phyloP scores from a whole-genome alignment of 306 rosid genomes.

The Cajanus cajan region DNA sequence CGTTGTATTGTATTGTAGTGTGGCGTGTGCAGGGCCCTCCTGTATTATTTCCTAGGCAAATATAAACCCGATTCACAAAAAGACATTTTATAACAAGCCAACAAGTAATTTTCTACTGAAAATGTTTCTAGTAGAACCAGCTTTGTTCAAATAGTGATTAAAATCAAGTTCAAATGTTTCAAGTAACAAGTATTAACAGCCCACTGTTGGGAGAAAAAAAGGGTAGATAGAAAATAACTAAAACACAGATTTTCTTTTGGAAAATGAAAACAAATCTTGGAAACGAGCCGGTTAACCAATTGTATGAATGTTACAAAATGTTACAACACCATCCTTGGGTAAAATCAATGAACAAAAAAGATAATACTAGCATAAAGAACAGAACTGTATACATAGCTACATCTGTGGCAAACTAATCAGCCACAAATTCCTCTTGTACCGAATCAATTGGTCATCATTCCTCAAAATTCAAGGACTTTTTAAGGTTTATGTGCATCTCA shows the following conservation, averaged over 20 bases:
- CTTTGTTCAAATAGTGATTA: neutral
- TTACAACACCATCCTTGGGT: conserved; percentile 30
- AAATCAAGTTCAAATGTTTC: conserved; percentile 7
- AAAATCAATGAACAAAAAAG: conserved; percentile 6
- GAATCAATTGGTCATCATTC: conserved; percentile 20
- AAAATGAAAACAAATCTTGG: neutral
- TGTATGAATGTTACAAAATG: conserved; percentile 17
- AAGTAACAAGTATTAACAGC: neutral
- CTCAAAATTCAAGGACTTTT: conserved; percentile 24
- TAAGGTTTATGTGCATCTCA: conserved; percentile 37
- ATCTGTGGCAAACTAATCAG: conserved; percentile 27
- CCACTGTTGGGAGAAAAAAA: neutral
- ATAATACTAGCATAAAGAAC: neutral
- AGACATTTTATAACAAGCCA: neutral
- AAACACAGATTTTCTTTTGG: neutral
- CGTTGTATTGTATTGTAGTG: neutral
- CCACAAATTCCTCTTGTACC: conserved; percentile 17
- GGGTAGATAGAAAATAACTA: neutral
- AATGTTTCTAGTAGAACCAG: neutral
- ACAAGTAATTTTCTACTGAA: too few relatives aligned
- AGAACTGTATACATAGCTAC: conserved; percentile 23
- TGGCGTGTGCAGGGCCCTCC: neutral
- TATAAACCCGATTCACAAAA: neutral
- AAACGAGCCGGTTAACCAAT: neutral
- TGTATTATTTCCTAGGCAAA: neutral